phyloP scores from a whole-genome alignment of 139 green algal species.

The Zygnema cylindricum region DNA sequence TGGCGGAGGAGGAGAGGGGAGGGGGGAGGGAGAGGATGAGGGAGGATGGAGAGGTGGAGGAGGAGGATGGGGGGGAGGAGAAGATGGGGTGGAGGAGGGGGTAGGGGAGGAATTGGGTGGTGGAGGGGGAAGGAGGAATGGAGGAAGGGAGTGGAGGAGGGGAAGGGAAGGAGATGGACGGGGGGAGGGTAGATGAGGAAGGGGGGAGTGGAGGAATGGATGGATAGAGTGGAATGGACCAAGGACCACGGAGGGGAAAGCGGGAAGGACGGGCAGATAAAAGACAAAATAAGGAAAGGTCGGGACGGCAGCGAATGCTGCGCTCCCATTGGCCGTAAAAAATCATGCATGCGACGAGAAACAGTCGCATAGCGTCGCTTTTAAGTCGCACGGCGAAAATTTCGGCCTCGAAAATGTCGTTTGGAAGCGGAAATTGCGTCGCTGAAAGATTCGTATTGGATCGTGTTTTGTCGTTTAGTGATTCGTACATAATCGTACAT shows the following conservation, averaged over 20 bases:
- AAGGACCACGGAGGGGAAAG: not conserved
- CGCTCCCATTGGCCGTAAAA: no score
- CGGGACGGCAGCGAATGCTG: not conserved
- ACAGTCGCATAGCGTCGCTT: no score
- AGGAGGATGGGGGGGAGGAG: not conserved
- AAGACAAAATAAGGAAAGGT: not conserved
- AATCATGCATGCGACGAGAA: no score
- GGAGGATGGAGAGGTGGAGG: not conserved
- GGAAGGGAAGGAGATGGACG: not conserved
- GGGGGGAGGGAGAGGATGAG: not conserved
- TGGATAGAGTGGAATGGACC: not conserved
- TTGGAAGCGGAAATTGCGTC: no score
- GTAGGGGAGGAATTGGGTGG: not conserved
- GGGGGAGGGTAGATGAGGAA: not conserved
- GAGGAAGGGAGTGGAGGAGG: not conserved
- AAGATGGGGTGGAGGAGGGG: not conserved
- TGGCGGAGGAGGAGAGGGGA: not conserved
- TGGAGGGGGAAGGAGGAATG: not conserved
- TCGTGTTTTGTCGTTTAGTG: no score
- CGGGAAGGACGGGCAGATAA: not conserved
- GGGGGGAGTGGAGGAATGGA: not conserved
- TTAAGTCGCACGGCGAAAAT: no score
- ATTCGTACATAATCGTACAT: no score
- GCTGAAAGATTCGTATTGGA: no score
- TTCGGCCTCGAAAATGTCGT: no score